Evolutionary conservation across 805 yeast genomes (phyloP).

Genomic region (Hanseniaspora hatyaiensis): DNA sequence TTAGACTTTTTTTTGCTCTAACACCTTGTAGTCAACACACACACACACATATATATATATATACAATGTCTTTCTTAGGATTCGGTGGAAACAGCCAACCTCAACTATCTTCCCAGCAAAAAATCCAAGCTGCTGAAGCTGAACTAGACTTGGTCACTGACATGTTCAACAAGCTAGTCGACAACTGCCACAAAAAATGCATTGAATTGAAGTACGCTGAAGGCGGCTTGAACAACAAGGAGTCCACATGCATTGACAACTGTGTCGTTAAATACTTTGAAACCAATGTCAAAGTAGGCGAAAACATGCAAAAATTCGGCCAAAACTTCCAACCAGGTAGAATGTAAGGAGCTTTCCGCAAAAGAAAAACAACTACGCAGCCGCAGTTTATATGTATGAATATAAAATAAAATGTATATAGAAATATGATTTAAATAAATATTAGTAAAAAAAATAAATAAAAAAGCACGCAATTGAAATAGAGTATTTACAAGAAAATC

Average conservation of each 20-base stretch:
- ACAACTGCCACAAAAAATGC: slow-evolving; percentile 81
- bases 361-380: no score
- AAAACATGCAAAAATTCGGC: slow-evolving; percentile 48
- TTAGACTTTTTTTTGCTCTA: background rate
- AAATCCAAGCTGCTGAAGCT: slow-evolving; percentile 84
- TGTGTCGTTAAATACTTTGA: slow-evolving; percentile 93
- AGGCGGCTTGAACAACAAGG: slow-evolving; percentile 65
- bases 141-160: slow-evolving; percentile 96
- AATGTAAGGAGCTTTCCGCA: slow-evolving; percentile 22
- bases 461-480: background rate
- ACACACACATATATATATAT: background rate
- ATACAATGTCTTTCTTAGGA: slow-evolving; percentile 56
- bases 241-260: slow-evolving; percentile 82
- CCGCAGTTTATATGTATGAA: slow-evolving; percentile 16
- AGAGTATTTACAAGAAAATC: no score
- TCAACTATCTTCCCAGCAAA: slow-evolving; percentile 60
- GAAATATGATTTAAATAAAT: no score
- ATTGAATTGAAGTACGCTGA: slow-evolving; percentile 54
- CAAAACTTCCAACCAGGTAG: slow-evolving; percentile 34
- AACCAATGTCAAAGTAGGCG: slow-evolving; percentile 89
- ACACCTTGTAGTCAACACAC: background rate
- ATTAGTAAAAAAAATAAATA: background rate
- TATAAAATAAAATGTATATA: no score
- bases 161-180: slow-evolving; percentile 88
- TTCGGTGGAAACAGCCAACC: slow-evolving; percentile 65